Evolutionary conservation across 164 flowering plant species (phyloP).

Genomic region (Taxillus chinensis): DNA sequence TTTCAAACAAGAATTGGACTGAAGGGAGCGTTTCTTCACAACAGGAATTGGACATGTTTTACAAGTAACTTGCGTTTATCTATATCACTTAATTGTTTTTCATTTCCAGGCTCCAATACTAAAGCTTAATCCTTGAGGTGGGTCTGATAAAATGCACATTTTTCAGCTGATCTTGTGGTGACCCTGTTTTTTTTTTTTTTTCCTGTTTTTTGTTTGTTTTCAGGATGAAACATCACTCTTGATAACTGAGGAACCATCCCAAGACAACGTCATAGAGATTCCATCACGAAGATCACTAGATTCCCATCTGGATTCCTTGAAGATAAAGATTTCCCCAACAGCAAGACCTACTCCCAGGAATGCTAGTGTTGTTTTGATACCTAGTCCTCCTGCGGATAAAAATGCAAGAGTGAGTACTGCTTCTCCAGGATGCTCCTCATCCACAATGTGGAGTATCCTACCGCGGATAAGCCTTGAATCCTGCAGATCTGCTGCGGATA

Average conservation of each 20-base stretch:
- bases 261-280: conserved; percentile 32
- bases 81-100: too few species aligned
- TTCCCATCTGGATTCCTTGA: conserved; percentile 28
- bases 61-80: too few species aligned
- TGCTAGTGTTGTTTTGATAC: conserved; percentile 42
- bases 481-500: conserved; percentile 21
- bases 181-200: too few species aligned
- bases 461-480: conserved; percentile 42
- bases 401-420: conserved; percentile 13
- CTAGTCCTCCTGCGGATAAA: conserved; percentile 12
- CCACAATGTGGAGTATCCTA: conserved; percentile 32
- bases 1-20: too few species aligned
- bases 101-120: too few species aligned
- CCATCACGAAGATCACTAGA: conserved; percentile 28
- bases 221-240: too few species aligned
- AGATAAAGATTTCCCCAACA: conserved; percentile 39
- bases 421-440: conserved; percentile 37
- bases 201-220: too few species aligned
- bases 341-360: conserved; percentile 50
- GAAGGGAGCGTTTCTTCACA: too few species aligned
- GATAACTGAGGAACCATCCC: conserved; percentile 18
- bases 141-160: too few species aligned
- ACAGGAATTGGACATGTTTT: too few species aligned
- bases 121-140: too few species aligned
- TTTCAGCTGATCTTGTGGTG: too few species aligned